Base-by-base conservation (phyloP, 371 early-diverging fungal species). In the Mortierella sp. region DNA sequence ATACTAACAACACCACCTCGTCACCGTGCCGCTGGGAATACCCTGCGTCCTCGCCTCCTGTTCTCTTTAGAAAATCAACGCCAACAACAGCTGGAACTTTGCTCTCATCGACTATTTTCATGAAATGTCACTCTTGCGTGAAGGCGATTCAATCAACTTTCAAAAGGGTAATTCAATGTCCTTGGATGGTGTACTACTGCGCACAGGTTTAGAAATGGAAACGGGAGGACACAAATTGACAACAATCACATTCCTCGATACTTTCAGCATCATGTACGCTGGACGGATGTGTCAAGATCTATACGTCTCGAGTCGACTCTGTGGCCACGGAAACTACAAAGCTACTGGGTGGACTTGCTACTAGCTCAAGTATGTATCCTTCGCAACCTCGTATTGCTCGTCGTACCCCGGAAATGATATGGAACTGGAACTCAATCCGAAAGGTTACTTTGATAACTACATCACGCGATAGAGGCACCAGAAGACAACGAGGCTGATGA, bases 221-320 rank as follows among this genome's bases (percentile, higher is more conserved):
- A n/a, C n/a, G n/a, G n/a, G n/a, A n/a, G n/a, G n/a, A n/a, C n/a
- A n/a, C n/a, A n/a, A n/a, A n/a, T n/a, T 56, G 44, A 56, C 21
- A 45, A 10, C 21, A 17, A 13, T 24, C 27, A 9, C 10, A 17
- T 29, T 43, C 12, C 21, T 34, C 12, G 37, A 44, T 46, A 27
- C 24, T 16, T 31, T 3, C 58, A 77, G 99, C 99, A n/a, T 98
- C 98, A 34, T 96, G 95, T 80, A 97, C 99, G 1, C 80, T 99
- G 46, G 99, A 99, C 76, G 99, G 99, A 13, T 99, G 99, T 79
- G 94, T 99, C 66, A 99, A 98, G 85, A 95, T 99, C 61, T 99
- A 98, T 82, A 93, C 98, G 1, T 96, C 97, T 9, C 90, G 99
- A 45, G 99, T 99, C 5, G 99, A 99, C 81, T 97, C 98, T 12